These are phyloP conservation scores for Suillus weaverae DNA, from an alignment of 768 basidiomycete genomes.

Conservation along the genomic window DNA sequence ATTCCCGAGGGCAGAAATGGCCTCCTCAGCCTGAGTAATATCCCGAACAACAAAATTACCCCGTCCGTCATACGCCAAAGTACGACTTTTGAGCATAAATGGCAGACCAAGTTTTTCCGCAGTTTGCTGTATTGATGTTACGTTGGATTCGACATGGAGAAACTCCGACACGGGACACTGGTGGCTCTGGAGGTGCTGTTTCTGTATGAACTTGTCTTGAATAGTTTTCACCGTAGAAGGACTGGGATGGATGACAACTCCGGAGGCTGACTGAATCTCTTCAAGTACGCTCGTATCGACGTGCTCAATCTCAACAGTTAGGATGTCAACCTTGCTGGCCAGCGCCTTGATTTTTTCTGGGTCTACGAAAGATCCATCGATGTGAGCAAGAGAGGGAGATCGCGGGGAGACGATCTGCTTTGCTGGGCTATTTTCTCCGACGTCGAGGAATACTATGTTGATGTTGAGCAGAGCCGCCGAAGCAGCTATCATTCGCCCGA, in stretches of 20 bases:
- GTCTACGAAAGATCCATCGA: slow-evolving; percentile 89
- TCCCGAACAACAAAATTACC: slow-evolving; percentile 83
- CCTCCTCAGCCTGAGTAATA: slow-evolving; percentile 49
- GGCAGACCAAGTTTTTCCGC: slow-evolving; percentile 72
- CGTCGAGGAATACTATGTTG: slow-evolving; percentile 81
- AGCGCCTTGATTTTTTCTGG: slow-evolving; percentile 76
- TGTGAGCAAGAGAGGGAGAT: slow-evolving; percentile 51
- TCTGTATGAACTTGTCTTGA: slow-evolving; percentile 74
- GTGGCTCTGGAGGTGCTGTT: slow-evolving; percentile 51
- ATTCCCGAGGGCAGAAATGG: slow-evolving; percentile 54
- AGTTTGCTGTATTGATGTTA: slow-evolving; percentile 52
- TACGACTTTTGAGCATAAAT: slow-evolving; percentile 95
- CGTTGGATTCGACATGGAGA: slow-evolving; percentile 53
- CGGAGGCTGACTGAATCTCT: slow-evolving; percentile 31
- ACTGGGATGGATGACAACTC: slow-evolving; percentile 64
- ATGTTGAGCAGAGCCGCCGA: slow-evolving; percentile 88
- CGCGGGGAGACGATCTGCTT: slow-evolving; percentile 78
- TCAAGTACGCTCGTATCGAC: slow-evolving; percentile 78
- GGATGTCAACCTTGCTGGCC: slow-evolving; percentile 75
- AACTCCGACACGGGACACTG: slow-evolving; percentile 62
- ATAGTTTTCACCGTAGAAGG: slow-evolving; percentile 83
- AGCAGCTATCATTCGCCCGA: slow-evolving; percentile 94
- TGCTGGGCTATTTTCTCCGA: slow-evolving; percentile 77
- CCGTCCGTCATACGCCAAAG: slow-evolving; percentile 92
- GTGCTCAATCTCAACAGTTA: slow-evolving; percentile 98